These are phyloP conservation scores for Caloboletus firmus DNA, from an alignment of 1,284 basidiomycete species.

Conservation along the genomic window DNA sequence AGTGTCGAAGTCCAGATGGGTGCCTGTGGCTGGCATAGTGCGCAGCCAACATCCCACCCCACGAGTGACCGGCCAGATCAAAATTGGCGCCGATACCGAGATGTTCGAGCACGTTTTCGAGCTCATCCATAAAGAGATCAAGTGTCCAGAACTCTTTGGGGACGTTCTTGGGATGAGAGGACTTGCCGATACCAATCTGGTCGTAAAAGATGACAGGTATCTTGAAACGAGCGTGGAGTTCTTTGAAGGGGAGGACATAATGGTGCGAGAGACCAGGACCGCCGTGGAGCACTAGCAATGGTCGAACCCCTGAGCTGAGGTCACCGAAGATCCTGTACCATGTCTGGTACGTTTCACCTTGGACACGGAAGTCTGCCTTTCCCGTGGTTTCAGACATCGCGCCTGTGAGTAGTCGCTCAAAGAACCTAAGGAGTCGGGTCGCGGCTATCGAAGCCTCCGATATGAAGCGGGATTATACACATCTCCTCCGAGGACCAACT, in stretches of 20 bases:
- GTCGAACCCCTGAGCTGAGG: not conserved
- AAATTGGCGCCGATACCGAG: conserved; percentile 41
- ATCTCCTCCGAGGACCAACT: too few relatives aligned
- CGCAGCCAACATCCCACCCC: conserved; percentile 52
- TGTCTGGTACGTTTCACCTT: conserved; percentile 20
- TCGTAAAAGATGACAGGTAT: conserved; percentile 53
- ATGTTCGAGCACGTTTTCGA: conserved; percentile 44
- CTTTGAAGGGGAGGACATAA: conserved; percentile 42
- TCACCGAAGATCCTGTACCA: conserved; percentile 22
- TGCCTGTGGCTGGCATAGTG: conserved; percentile 34
- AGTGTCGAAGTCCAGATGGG: conserved; percentile 42
- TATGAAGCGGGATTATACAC: too few relatives aligned
- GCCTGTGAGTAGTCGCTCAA: not conserved
- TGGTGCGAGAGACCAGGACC: conserved; percentile 45
- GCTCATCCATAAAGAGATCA: conserved; percentile 49
- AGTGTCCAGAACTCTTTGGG: conserved; percentile 45
- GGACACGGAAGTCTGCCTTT: conserved; percentile 9
- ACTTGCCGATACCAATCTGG: conserved; percentile 48
- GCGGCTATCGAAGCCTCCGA: too few relatives aligned
- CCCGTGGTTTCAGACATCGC: conserved; percentile 22
- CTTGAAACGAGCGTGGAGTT: conserved; percentile 28
- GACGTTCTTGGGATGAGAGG: conserved; percentile 42
- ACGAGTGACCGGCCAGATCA: conserved; percentile 49
- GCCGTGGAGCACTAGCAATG: conserved; percentile 34
- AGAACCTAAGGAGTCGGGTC: not conserved